A percentile compares a stretch with the other conserved stretches of the same genome.
Conservation (phyloP, 371 early-diverging fungal species). For the Mucor saturninus region DNA sequence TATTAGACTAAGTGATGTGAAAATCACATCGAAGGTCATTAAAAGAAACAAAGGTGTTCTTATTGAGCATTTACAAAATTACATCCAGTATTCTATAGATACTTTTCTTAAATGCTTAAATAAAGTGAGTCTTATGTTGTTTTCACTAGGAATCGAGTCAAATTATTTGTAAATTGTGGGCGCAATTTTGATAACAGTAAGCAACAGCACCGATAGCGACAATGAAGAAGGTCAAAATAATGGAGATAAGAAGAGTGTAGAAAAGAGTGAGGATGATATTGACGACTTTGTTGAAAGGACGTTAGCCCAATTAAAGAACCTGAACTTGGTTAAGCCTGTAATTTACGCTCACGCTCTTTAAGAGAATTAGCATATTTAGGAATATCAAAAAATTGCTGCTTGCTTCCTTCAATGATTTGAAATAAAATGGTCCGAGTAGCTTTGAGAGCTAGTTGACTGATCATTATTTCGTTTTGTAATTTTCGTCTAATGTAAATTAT, state of each 20-base stretch:
- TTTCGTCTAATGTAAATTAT: too few relatives aligned
- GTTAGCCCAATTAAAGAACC: too few relatives aligned
- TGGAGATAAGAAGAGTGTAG: too few relatives aligned
- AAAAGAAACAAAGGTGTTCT: slow-evolving; percentile 13
- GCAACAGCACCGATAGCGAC: not conserved
- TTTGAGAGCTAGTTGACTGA: slow-evolving; percentile 76
- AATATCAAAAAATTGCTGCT: slow-evolving; percentile 45
- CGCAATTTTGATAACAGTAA: slow-evolving; percentile 15
- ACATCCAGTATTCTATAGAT: slow-evolving; percentile 26
- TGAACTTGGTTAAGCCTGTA: slow-evolving; percentile 32
- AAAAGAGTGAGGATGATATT: too few relatives aligned
- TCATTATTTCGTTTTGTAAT: slow-evolving; percentile 65
- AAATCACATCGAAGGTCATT: slow-evolving; percentile 17
- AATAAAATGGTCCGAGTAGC: slow-evolving; percentile 79
- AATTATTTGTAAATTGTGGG: slow-evolving; percentile 28
- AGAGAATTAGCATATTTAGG: slow-evolving; percentile 34
- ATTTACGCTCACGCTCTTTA: slow-evolving; percentile 48
- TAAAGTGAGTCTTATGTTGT: slow-evolving; percentile 24
- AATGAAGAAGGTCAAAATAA: too few relatives aligned
- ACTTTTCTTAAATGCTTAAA: slow-evolving; percentile 24
- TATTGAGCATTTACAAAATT: slow-evolving; percentile 28
- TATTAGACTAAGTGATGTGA: not conserved
- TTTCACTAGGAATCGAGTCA: slow-evolving; percentile 24
- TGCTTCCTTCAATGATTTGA: slow-evolving; percentile 37
- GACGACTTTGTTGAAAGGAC: too few relatives aligned